Conservation (phyloP, 1,139 yeast species). For the Wickerhamiella pararugosa region DNA sequence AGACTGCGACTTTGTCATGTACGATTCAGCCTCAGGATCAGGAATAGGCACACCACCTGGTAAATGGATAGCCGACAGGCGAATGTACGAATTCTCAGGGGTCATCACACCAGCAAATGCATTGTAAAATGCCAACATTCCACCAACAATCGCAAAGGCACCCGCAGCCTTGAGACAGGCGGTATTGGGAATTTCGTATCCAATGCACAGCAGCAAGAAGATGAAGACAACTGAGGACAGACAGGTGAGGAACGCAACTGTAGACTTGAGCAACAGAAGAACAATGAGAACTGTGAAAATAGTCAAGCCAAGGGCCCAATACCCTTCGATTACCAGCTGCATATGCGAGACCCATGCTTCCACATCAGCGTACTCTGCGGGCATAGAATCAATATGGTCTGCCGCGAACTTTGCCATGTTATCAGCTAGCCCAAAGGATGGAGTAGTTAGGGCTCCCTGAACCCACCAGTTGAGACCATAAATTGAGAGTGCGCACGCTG, state of each 20-base stretch:
- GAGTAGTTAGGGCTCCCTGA: slow-evolving; percentile 52
- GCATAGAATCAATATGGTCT: slow-evolving; percentile 14
- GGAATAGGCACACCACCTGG: slow-evolving; percentile 15
- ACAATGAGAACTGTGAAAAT: slow-evolving; percentile 57
- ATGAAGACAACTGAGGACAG: slow-evolving; percentile 52
- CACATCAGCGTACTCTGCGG: background rate
- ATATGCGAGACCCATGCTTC: background rate
- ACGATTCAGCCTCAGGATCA: too few species aligned
- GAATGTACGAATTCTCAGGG: slow-evolving; percentile 44
- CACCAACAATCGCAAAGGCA: slow-evolving; percentile 61
- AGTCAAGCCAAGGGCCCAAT: slow-evolving; percentile 53
- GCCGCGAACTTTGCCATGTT: slow-evolving; percentile 33
- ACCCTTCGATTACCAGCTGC: slow-evolving; percentile 9
- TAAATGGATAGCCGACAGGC: slow-evolving; percentile 31
- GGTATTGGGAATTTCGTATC: slow-evolving; percentile 31
- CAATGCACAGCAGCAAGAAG: slow-evolving; percentile 50
- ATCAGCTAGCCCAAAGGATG: slow-evolving; percentile 53
- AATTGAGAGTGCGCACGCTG: slow-evolving; percentile 71
- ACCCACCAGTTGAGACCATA: slow-evolving; percentile 86
- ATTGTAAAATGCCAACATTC: slow-evolving; percentile 72
- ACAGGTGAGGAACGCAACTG: slow-evolving; percentile 55
- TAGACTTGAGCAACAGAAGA: slow-evolving; percentile 62
- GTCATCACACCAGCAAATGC: slow-evolving; percentile 78
- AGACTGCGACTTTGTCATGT: too few species aligned
- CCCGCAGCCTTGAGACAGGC: slow-evolving; percentile 56